Percentiles rank a stretch among this genome's conserved stretches.
These are phyloP conservation scores for Agaricus blazei DNA, from an alignment of 768 basidiomycete genomes.

Conservation along the genomic window DNA sequence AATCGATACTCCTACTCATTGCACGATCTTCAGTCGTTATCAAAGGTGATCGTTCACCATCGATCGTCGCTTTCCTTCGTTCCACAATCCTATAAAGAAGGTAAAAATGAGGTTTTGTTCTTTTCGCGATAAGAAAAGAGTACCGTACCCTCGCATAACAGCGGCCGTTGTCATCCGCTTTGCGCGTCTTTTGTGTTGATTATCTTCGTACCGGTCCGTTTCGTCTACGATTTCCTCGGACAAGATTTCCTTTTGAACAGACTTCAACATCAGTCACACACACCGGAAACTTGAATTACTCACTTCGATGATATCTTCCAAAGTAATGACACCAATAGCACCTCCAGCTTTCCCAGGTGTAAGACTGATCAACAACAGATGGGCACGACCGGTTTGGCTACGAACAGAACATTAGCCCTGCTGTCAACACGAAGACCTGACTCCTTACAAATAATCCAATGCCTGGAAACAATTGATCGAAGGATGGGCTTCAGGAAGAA, in stretches of 20 bases:
- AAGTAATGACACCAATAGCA: conserved; percentile 85
- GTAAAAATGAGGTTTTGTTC: background rate
- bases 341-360: conserved; percentile 83
- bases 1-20: background rate
- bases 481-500: conserved; percentile 86
- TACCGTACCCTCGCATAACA: conserved; percentile 70
- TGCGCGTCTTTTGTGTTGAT: conserved; percentile 72
- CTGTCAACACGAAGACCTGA: no score
- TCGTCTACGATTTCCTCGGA: conserved; percentile 96
- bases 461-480: conserved; percentile 94
- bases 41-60: background rate
- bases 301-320: conserved; percentile 83
- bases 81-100: conserved; percentile 44
- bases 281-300: conserved; percentile 1
- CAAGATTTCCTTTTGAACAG: conserved; percentile 69
- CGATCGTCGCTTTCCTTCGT: conserved; percentile 18
- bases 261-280: conserved; percentile 9
- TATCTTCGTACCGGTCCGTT: conserved; percentile 87
- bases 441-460: conserved; percentile 78
- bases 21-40: background rate
- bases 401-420: background rate
- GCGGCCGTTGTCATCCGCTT: conserved; percentile 66
- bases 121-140: background rate
- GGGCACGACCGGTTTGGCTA: conserved; percentile 92
- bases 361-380: conserved; percentile 79